Conservation (phyloP, 176 grass and related monocot genomes). For the Triticum monococcum region DNA sequence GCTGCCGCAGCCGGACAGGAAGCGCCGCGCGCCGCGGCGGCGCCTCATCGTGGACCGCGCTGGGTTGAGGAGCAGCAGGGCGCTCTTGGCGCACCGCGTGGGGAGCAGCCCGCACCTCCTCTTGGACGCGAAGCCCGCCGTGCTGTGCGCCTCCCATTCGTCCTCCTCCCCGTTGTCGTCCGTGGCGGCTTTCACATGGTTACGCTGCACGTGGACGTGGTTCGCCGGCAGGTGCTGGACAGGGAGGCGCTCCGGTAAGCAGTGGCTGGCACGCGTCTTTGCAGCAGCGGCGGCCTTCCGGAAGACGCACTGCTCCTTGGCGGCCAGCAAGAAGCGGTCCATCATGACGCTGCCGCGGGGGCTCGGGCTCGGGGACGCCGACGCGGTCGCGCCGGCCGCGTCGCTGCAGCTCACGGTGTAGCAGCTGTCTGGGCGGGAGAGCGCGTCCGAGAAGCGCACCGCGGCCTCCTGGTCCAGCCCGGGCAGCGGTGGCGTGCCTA, state of each 20-base stretch:
- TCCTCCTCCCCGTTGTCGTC: slow-evolving; percentile 1
- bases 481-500: slow-evolving; percentile 45
- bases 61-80: slow-evolving; percentile 55
- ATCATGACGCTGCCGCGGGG: slow-evolving; percentile 61
- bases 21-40: not conserved
- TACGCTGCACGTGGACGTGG: not conserved
- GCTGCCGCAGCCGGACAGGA: not conserved
- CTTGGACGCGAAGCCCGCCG: slow-evolving; percentile 40
- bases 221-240: slow-evolving; percentile 15
- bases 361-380: not conserved
- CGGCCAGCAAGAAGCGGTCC: slow-evolving; percentile 71
- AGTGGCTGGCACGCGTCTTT: not conserved
- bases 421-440: slow-evolving; percentile 64
- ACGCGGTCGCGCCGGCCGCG: slow-evolving; percentile 42
- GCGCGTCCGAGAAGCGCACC: slow-evolving; percentile 63
- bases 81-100: slow-evolving; percentile 46
- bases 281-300: slow-evolving; percentile 33
- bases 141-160: slow-evolving; percentile 45
- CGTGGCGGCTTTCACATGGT: not conserved
- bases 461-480: slow-evolving; percentile 27
- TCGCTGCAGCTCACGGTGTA: slow-evolving; percentile 78
- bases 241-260: slow-evolving; percentile 2
- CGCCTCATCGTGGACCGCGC: slow-evolving; percentile 40
- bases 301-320: slow-evolving; percentile 69
- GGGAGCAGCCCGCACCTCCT: slow-evolving; percentile 69